A percentile compares a stretch with the other conserved stretches of the same genome.
phyloP scores from a whole-genome alignment of 2,329 filamentous ascomycete species.

The Penicillium sp. region DNA sequence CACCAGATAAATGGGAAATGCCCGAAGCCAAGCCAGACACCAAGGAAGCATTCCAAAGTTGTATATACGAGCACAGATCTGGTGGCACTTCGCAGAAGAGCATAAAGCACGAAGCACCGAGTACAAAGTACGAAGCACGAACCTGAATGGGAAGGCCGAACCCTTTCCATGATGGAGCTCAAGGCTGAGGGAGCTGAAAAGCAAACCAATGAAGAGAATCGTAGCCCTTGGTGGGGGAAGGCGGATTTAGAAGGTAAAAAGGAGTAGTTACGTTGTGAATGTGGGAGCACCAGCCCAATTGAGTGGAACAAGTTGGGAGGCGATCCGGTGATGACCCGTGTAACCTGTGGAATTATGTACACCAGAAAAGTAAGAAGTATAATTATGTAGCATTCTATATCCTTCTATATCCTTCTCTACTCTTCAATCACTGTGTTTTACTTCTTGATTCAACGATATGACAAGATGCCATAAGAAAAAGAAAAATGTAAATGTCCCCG shows the following conservation, averaged over 20 bases:
- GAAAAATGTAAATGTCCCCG: conserved; percentile 2
- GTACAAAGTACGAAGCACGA: conserved; percentile 11
- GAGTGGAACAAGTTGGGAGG: conserved; percentile 6
- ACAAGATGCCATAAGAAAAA: conserved; percentile 9
- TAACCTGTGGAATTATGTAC: conserved; percentile 7
- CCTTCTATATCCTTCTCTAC: too few relatives aligned
- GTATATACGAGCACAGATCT: too few relatives aligned
- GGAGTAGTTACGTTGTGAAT: conserved; percentile 19
- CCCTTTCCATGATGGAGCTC: conserved; percentile 22
- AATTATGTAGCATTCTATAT: too few relatives aligned
- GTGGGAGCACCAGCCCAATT: conserved; percentile 23
- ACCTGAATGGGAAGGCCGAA: conserved; percentile 25
- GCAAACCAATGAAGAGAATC: conserved; percentile 12
- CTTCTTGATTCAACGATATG: neutral
- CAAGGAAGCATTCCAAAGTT: too few relatives aligned
- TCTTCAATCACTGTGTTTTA: too few relatives aligned
- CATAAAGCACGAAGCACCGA: neutral
- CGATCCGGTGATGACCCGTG: conserved; percentile 19
- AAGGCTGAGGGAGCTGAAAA: conserved; percentile 11
- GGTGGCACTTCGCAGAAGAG: neutral
- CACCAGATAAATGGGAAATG: neutral
- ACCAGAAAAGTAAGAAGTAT: neutral
- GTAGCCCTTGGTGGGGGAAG: neutral
- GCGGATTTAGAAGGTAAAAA: conserved; percentile 22
- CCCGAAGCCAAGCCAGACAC: neutral